Evolutionary conservation across 176 grass and related monocot species (phyloP), one percentile per base, ranked within the genome.

Genomic region (Calamus simplicifolius): DNA sequence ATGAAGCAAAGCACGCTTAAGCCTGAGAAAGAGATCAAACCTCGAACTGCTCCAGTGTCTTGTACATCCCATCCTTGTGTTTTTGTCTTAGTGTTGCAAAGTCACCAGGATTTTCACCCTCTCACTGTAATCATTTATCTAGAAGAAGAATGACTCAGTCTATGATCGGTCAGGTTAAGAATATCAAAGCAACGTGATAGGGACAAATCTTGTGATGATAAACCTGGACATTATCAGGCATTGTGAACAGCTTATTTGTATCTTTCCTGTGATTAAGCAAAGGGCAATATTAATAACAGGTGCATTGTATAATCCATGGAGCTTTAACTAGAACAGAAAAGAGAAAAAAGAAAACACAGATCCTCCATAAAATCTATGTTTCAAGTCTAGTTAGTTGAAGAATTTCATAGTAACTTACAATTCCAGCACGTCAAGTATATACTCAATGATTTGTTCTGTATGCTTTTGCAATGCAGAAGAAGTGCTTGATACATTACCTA

Each of bases 141-240:
- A 66, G 18, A 63, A 49, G 59, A 27, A 25, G 16, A 54, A 69
- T 54, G 38, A 43, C 35, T 43, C 51, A 49, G 1, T 10, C 27
- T 4, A 21, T 15, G 12, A 16, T 49, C 4, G 14, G 14, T 27
- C 2, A 12, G 35, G 35, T 43, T 43, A 13, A 43, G 35, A 43
- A 43, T 43, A 43, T 43, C 35, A 43, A 43, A 12, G 35, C 12
- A 43, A 43, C 12, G 35, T 43, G 35, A 43, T 12, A 43, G 35
- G 35, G 7, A 43, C 35, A 43, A 43, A 43, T 7, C 7, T 10
- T 13, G 35, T 18, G n/a, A 67, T 54, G 48, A 49, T 29, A 52
- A 50, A 85, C 86, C 66, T 89, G 86, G 54, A 89, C 75, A 62
- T 81, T 62, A 78, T 85, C 81, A 52, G 86, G 86, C 86, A 89